Percentiles rank a stretch among this genome's conserved stretches.
Evolutionary conservation across 257 asterid genomes (phyloP).

Genomic region (Nicotiana attenuata): DNA sequence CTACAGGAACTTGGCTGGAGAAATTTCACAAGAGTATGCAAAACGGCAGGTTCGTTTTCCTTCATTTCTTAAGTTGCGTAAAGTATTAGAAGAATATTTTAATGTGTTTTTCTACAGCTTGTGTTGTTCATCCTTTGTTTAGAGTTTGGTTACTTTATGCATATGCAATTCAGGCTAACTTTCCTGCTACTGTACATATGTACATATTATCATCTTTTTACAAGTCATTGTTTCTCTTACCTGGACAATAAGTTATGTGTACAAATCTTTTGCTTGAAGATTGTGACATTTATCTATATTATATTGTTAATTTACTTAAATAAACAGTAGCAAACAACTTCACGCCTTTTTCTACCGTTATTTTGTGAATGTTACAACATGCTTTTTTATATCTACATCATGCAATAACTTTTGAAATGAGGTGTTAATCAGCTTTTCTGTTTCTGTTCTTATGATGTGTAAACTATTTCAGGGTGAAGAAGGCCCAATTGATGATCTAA

Average conservation of each 20-base stretch:
- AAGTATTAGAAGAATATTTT: neutral
- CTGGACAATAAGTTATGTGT: neutral
- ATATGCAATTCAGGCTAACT: neutral
- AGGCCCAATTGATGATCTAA: constrained; percentile 58
- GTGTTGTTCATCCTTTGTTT: neutral
- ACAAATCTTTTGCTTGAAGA: neutral
- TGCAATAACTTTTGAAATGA: neutral
- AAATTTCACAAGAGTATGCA: constrained; percentile 71
- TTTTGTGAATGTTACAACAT: neutral
- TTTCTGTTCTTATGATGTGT: constrained; percentile 5
- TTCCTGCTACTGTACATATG: neutral
- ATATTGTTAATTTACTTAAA: neutral
- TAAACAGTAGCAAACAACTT: neutral
- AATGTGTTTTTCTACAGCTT: neutral
- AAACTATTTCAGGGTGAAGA: constrained; percentile 48
- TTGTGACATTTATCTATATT: neutral
- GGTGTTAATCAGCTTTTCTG: neutral
- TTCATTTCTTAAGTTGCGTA: constrained; percentile 4
- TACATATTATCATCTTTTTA: neutral
- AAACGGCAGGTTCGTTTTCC: constrained; percentile 64
- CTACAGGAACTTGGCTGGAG: constrained; percentile 90
- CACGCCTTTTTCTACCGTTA: neutral
- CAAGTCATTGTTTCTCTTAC: neutral
- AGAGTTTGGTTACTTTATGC: constrained; percentile 1
- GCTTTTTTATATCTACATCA: neutral